These are phyloP conservation scores for Pseudogymnoascus sp. DNA, from an alignment of 2,329 filamentous ascomycete species.

Conservation along the genomic window DNA sequence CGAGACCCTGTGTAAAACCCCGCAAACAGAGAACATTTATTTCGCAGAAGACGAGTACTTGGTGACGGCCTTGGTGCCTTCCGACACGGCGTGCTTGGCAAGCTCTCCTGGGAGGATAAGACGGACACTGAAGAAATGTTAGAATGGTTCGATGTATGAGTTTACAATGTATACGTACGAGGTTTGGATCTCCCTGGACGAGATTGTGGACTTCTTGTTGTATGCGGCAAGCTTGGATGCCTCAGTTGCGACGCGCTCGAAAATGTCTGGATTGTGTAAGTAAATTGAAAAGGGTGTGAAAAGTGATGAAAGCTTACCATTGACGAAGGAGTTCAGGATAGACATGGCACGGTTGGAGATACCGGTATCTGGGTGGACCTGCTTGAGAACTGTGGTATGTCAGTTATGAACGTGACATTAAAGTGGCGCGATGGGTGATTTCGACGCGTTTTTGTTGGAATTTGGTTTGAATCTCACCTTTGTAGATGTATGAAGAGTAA, in stretches of 20 bases:
- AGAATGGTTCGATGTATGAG: constrained; percentile 33
- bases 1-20: constrained; percentile 50
- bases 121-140: constrained; percentile 54
- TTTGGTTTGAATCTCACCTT: constrained; percentile 57
- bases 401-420: constrained; percentile 28
- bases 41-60: constrained; percentile 99
- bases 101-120: constrained; percentile 97
- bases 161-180: constrained; percentile 51
- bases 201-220: constrained; percentile 99
- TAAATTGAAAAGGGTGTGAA: constrained; percentile 4
- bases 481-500: constrained; percentile 99
- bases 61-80: constrained; percentile 99
- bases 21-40: constrained; percentile 58
- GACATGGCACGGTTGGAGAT: constrained; percentile 99
- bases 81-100: constrained; percentile 98
- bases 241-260: constrained; percentile 97
- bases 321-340: constrained; percentile 99
- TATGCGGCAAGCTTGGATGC: constrained; percentile 98
- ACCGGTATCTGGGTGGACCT: constrained; percentile 99
- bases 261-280: constrained; percentile 66
- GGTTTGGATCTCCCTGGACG: constrained; percentile 98
- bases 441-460: constrained; percentile 6
- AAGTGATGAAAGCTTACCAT: constrained; percentile 56
- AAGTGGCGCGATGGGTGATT: not conserved
- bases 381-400: constrained; percentile 76